Base-by-base conservation (phyloP, 2,329 filamentous ascomycete species). In the Monilinia laxa region DNA sequence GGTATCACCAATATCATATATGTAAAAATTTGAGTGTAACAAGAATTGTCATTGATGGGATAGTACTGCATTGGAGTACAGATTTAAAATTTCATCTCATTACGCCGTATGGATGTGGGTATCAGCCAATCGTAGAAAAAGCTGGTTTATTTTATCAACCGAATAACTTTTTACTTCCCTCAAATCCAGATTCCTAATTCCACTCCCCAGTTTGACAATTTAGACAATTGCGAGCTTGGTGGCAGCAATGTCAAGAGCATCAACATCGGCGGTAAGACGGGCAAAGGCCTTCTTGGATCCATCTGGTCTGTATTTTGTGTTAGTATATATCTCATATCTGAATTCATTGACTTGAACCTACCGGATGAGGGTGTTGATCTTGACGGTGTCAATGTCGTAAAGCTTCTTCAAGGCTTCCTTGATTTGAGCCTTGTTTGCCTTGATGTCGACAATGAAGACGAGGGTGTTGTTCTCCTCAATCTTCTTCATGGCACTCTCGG, bases 381-480 rank as follows among this genome's bases (percentile, higher is more conserved):
- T 98, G 84, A 98, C 85, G 76, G 88, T 91, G 79, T 97, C 94
- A 75, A 99, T 95, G 81, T 98, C 95, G 83, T 99, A 99, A 75
- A 98, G 90, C 90, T 95, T 97, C 93, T 98, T 99, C 75, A 99
- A 85, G 72, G 94, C 91, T 78, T 88, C 86, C 88, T 97, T 97
- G 85, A 99, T 99, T 86, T 99, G 95, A 80, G 93, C 89, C 92
- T 99, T 99, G 90, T 99, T 99, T 82, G 94, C 89, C 90, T 96
- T 96, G 82, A 94, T 84, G 76, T 97, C 91, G 79, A 96, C 92
- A 76, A 97, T 96, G 87, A 97, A 97, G 80, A 96, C 92, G 64
- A 99, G 89, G 75, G 95, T 99, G 89, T 99, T 99, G 89, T 99
- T 93, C 90, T 99, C 95, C 87, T 99, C 95, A 77, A 99, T 97